Conservation (phyloP, 192 early-diverging fungal species). For the Coemansia sp. region DNA sequence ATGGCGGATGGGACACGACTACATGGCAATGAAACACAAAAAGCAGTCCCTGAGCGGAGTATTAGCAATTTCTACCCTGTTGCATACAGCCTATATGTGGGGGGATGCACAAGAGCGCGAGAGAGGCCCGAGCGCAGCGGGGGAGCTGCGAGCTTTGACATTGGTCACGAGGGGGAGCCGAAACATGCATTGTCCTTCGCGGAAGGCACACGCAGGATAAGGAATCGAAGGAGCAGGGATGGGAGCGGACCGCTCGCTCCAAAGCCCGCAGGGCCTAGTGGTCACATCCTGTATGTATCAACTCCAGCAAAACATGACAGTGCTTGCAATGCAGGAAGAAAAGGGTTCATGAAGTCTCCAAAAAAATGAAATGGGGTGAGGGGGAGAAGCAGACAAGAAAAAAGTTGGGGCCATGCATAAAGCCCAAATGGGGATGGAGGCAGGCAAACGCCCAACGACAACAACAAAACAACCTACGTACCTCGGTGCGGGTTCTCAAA, state of each 20-base stretch:
- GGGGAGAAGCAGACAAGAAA: neutral
- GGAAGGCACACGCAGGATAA: neutral
- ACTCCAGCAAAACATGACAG: neutral
- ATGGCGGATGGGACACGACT: slow-evolving; percentile 42
- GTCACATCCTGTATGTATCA: neutral
- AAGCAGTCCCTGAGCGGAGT: neutral
- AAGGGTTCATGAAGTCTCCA: neutral
- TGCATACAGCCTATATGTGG: neutral
- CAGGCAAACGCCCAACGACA: neutral
- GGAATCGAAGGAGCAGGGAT: neutral
- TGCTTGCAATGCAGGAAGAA: neutral
- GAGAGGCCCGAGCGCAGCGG: neutral
- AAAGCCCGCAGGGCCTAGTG: neutral
- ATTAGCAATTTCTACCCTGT: neutral
- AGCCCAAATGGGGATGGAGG: neutral
- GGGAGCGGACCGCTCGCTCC: neutral
- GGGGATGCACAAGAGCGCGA: neutral
- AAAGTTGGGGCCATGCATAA: neutral
- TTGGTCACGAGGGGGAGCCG: neutral
- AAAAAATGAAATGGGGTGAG: neutral
- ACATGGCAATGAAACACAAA: neutral
- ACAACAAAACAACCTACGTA: slow-evolving; percentile 13
- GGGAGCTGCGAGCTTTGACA: neutral
- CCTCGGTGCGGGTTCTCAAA: slow-evolving; percentile 44
- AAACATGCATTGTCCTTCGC: neutral